A percentile compares a stretch with the other conserved stretches of the same genome.
Evolutionary conservation across 2,329 filamentous ascomycete species (phyloP).

Genomic region (Botrytis squamosa): DNA sequence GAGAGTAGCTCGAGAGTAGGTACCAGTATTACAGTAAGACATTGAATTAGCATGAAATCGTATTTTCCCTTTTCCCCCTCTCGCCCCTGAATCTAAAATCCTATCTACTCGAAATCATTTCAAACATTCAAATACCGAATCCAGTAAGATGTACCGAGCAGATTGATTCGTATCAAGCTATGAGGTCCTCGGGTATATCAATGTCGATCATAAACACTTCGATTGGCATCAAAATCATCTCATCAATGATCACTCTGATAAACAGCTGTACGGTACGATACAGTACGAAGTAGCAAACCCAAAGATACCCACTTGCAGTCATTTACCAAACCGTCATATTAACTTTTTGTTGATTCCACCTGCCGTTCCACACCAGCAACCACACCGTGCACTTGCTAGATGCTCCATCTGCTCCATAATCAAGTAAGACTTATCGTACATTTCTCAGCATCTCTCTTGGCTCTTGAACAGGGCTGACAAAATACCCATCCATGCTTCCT

Average conservation of each 20-base stretch:
- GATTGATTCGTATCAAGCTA: neutral
- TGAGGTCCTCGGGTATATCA: neutral
- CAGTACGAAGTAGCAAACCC: neutral
- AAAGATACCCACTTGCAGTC: neutral
- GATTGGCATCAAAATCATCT: neutral
- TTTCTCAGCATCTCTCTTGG: neutral
- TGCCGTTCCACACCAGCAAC: neutral
- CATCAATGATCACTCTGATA: neutral
- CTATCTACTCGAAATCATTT: neutral
- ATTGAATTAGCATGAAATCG: neutral
- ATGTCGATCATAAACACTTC: neutral
- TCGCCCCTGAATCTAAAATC: slow-evolving; percentile 1
- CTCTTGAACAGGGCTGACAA: slow-evolving; percentile 14
- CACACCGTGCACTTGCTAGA: neutral
- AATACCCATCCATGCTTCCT: neutral
- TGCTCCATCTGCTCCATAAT: neutral
- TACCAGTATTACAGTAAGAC: neutral
- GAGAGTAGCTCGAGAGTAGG: neutral
- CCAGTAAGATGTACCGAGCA: neutral
- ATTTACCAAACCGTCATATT: neutral
- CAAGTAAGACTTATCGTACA: neutral
- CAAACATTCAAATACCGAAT: neutral
- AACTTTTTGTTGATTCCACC: neutral
- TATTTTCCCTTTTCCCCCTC: neutral
- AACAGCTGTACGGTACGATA: neutral